phyloP scores from a whole-genome alignment of 2,329 filamentous ascomycete species.

The Fusarium poae region DNA sequence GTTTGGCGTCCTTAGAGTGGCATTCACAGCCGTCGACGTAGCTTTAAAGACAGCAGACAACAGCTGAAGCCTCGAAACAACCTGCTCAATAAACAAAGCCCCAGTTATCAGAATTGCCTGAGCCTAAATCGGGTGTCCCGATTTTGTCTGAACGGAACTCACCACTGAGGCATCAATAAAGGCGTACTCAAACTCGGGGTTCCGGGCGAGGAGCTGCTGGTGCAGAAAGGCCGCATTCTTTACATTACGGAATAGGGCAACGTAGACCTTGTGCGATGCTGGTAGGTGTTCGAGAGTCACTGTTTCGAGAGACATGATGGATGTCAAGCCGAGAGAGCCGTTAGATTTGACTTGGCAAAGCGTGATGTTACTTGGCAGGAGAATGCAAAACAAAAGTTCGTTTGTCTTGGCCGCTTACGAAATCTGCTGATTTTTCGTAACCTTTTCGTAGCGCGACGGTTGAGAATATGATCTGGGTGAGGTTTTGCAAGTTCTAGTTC shows the following conservation, averaged over 20 bases:
- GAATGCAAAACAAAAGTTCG: slow-evolving; percentile 17
- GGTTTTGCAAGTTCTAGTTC: slow-evolving; percentile 21
- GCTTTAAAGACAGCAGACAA: slow-evolving; percentile 83
- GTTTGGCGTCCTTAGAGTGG: slow-evolving; percentile 80
- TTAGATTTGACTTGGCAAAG: slow-evolving; percentile 8
- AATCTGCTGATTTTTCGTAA: slow-evolving; percentile 17
- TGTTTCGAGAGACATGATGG: slow-evolving; percentile 70
- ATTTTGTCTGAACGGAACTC: slow-evolving; percentile 50
- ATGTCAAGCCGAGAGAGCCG: slow-evolving; percentile 21
- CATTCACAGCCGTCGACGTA: slow-evolving; percentile 73
- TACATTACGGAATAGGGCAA: slow-evolving; percentile 81
- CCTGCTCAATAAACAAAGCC: slow-evolving; percentile 56
- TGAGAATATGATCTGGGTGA: slow-evolving; percentile 12
- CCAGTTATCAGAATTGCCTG: slow-evolving; percentile 21
- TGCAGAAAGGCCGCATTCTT: slow-evolving; percentile 83
- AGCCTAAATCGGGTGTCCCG: slow-evolving; percentile 29
- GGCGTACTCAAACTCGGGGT: slow-evolving; percentile 90
- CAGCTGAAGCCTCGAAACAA: slow-evolving; percentile 79
- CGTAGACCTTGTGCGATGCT: slow-evolving; percentile 73
- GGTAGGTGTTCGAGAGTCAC: slow-evolving; percentile 83
- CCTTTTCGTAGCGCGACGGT: slow-evolving; percentile 22
- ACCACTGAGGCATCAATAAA: slow-evolving; percentile 89
- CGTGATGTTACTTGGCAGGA: background rate
- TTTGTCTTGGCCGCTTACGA: background rate
- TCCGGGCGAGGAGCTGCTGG: slow-evolving; percentile 85